phyloP scores from a whole-genome alignment of 352 stramenopile species.

The Globisporangium paddicum region DNA sequence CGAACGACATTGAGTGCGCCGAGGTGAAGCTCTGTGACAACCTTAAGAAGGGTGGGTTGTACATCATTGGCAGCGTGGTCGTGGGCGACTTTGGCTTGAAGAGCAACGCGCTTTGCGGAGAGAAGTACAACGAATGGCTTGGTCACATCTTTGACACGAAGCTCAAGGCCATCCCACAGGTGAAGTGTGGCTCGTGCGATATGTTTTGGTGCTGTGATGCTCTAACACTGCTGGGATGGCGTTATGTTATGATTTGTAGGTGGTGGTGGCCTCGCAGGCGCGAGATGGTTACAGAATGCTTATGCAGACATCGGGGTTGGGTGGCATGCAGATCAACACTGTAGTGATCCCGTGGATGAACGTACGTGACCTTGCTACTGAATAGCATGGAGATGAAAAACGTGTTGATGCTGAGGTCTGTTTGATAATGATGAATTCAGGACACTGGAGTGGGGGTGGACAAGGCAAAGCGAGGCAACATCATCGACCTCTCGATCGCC shows the following conservation, averaged over 20 bases:
- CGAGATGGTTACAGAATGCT: constrained; percentile 61
- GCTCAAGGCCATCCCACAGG: constrained; percentile 54
- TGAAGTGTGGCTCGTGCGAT: background rate
- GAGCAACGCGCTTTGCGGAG: constrained; percentile 22
- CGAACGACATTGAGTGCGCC: constrained; percentile 26
- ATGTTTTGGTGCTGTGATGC: background rate
- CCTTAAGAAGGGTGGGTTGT: constrained; percentile 81
- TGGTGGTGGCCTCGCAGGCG: constrained; percentile 37
- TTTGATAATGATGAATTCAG: background rate
- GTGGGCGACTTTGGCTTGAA: constrained; percentile 28
- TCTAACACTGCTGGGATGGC: constrained; percentile 1
- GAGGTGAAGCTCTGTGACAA: constrained; percentile 63
- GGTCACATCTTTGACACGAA: constrained; percentile 38
- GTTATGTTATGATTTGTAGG: constrained; percentile 12
- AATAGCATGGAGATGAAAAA: background rate
- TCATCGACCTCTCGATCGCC: constrained; percentile 9
- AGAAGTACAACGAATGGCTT: constrained; percentile 44
- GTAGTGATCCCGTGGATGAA: constrained; percentile 54
- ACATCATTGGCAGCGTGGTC: constrained; percentile 61
- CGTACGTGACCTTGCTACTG: constrained; percentile 7
- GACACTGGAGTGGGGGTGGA: constrained; percentile 1
- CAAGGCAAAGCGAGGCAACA: background rate
- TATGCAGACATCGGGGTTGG: constrained; percentile 58
- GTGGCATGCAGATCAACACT: constrained; percentile 78
- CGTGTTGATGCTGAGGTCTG: background rate